Conservation (phyloP, 2,329 filamentous ascomycete genomes). For the Aspergillus viridinutans region DNA sequence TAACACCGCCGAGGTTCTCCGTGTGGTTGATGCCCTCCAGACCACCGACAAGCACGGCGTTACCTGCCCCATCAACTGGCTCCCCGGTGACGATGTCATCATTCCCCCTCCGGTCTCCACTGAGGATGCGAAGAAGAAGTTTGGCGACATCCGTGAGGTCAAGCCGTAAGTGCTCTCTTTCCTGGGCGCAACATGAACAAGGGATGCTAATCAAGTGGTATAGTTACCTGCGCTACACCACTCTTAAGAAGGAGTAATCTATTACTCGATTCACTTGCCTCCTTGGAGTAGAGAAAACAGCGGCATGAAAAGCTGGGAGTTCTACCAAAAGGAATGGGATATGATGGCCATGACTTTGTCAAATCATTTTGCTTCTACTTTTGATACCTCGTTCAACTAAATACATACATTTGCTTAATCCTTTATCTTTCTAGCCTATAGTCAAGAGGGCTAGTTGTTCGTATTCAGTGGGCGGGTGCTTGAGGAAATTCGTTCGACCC, state of each 20-base stretch:
- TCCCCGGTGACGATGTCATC: conserved; percentile 85
- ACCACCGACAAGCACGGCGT: conserved; percentile 84
- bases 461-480: neutral
- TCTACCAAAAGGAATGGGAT: conserved; percentile 4
- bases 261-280: conserved; percentile 1
- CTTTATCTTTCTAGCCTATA: neutral
- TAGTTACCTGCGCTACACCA: conserved; percentile 37
- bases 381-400: conserved; percentile 10
- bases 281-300: neutral
- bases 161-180: conserved; percentile 47
- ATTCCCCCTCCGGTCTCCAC: conserved; percentile 79
- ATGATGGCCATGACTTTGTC: conserved; percentile 8
- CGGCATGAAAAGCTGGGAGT: neutral
- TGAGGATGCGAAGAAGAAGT: conserved; percentile 81
- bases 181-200: neutral
- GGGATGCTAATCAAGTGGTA: conserved; percentile 2
- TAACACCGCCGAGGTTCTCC: conserved; percentile 74
- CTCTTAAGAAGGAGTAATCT: conserved; percentile 30
- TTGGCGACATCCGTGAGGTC: conserved; percentile 65
- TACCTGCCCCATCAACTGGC: conserved; percentile 89
- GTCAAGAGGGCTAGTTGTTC: neutral
- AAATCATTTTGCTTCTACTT: neutral
- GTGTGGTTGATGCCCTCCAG: conserved; percentile 75
- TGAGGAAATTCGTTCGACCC: neutral
- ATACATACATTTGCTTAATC: neutral